phyloP scores from a whole-genome alignment of 495 filamentous ascomycete species.

The Viridothelium virens region DNA sequence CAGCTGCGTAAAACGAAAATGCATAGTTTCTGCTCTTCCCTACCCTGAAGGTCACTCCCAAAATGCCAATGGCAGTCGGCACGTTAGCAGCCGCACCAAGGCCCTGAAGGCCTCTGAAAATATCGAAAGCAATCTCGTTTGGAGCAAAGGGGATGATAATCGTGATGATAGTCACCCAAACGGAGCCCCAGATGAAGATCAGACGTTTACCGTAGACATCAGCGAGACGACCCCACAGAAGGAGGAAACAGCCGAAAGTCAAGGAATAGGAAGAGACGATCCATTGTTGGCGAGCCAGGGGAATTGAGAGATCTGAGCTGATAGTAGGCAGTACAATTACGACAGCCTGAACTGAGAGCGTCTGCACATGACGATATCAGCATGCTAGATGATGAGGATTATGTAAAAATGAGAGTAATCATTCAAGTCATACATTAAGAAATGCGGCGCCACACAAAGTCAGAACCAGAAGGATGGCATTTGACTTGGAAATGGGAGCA shows the following conservation, averaged over 20 bases:
- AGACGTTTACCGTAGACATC: constrained; percentile 35
- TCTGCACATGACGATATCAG: constrained; percentile 33
- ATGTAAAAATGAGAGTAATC: not conserved
- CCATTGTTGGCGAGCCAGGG: constrained; percentile 53
- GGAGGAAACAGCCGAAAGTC: constrained; percentile 34
- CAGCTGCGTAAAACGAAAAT: constrained; percentile 37
- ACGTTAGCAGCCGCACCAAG: constrained; percentile 35
- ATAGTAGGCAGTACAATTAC: constrained; percentile 57
- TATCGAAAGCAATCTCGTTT: constrained; percentile 36
- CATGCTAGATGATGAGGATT: not conserved
- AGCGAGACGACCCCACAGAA: constrained; percentile 33
- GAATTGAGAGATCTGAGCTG: constrained; percentile 46
- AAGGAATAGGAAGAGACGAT: constrained; percentile 51
- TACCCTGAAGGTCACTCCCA: constrained; percentile 53
- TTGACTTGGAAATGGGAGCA: constrained; percentile 12
- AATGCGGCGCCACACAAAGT: constrained; percentile 48
- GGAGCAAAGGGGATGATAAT: constrained; percentile 30
- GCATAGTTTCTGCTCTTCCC: constrained; percentile 58
- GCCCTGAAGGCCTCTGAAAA: constrained; percentile 35
- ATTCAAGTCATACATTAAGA: constrained; percentile 39
- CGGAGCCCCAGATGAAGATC: constrained; percentile 34
- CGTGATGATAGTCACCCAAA: constrained; percentile 30
- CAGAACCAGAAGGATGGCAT: constrained; percentile 24
- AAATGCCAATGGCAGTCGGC: constrained; percentile 52
- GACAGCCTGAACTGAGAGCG: constrained; percentile 50